A percentile compares a stretch with the other conserved stretches of the same genome.
These are phyloP conservation scores for Rubia yunnanensis DNA, from an alignment of 257 asterid species.

Conservation along the genomic window DNA sequence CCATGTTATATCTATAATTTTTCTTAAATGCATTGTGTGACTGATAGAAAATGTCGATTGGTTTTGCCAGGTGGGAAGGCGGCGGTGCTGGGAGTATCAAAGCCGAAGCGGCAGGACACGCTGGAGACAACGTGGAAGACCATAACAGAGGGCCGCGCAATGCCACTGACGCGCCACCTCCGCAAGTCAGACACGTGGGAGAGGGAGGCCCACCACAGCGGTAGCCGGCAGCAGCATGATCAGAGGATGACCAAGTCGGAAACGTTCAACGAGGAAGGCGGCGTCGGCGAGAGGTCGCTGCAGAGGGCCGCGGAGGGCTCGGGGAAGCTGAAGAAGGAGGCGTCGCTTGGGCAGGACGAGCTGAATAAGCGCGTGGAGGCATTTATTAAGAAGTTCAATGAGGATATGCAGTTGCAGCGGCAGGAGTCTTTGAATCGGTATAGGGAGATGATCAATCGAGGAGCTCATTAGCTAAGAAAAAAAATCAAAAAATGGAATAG, in stretches of 20 bases:
- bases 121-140: conserved; percentile 79
- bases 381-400: conserved; percentile 32
- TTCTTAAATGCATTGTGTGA: neutral
- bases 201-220: conserved; percentile 43
- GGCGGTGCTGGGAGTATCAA: conserved; percentile 49
- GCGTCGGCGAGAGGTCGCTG: conserved; percentile 2
- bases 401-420: conserved; percentile 38
- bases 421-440: conserved; percentile 27
- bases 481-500: too few species aligned
- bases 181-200: conserved; percentile 77
- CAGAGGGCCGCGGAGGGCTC: conserved; percentile 23
- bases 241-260: conserved; percentile 51
- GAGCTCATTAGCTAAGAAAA: conserved; percentile 13
- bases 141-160: conserved; percentile 70
- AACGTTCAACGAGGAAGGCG: conserved; percentile 40
- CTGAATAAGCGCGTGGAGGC: conserved; percentile 30
- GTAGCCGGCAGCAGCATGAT: conserved; percentile 20
- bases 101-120: conserved; percentile 56
- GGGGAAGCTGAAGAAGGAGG: conserved; percentile 46
- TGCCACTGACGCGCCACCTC: conserved; percentile 62
- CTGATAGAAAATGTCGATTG: neutral
- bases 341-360: conserved; percentile 43
- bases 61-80: conserved; percentile 47
- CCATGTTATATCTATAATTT: too few species aligned
- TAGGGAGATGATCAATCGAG: conserved; percentile 31